Evolutionary conservation across 2,329 filamentous ascomycete species (phyloP).

Genomic region (Neurospora sp.): DNA sequence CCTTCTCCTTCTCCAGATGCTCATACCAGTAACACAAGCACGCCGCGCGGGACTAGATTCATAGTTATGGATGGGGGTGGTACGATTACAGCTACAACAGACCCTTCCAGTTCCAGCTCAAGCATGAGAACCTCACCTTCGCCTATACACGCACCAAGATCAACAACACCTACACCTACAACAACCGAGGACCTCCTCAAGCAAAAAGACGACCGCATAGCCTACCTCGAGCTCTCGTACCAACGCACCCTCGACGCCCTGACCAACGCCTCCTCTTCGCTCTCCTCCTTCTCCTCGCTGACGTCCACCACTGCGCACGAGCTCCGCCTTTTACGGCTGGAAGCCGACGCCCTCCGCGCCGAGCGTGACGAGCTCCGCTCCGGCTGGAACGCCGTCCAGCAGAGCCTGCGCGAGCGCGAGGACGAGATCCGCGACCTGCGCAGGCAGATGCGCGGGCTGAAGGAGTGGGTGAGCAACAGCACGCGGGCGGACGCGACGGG

Average conservation of each 20-base stretch:
- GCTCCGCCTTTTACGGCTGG: constrained; percentile 38
- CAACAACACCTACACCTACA: constrained; percentile 7
- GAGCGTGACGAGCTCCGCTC: constrained; percentile 40
- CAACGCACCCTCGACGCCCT: not conserved
- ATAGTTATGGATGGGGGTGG: not conserved
- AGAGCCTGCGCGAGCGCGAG: constrained; percentile 39
- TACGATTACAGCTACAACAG: not conserved
- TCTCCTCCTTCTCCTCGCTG: not conserved
- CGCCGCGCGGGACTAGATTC: not conserved
- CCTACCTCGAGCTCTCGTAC: constrained; percentile 34
- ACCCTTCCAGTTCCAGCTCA: not conserved
- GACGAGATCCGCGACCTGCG: constrained; percentile 45
- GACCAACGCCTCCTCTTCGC: not conserved
- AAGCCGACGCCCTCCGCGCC: constrained; percentile 36
- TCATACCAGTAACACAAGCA: not conserved
- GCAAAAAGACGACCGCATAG: constrained; percentile 43
- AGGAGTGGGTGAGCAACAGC: constrained; percentile 60
- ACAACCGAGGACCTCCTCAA: constrained; percentile 22
- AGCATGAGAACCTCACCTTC: not conserved
- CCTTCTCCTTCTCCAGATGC: not conserved
- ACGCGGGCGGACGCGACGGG: constrained; percentile 44
- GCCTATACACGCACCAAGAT: not conserved
- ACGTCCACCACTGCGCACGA: constrained; percentile 32
- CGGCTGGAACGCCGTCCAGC: constrained; percentile 37
- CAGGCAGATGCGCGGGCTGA: constrained; percentile 54